Evolutionary conservation across 192 early-diverging fungal genomes (phyloP).

Genomic region (Glomus cerebriforme): DNA sequence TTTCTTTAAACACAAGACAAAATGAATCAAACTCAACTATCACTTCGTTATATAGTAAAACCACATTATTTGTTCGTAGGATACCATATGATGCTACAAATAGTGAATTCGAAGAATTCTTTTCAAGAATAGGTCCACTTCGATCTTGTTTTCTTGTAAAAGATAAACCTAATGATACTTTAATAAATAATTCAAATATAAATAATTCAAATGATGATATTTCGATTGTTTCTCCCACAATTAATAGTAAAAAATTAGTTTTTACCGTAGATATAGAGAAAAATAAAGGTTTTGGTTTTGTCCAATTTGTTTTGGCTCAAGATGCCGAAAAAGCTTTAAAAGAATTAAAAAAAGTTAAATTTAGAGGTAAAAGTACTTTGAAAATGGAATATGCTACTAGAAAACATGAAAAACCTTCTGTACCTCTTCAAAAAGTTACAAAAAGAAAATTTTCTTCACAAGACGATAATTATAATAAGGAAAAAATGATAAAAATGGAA

Average conservation of each 20-base stretch:
- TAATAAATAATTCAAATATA: conserved; percentile 25
- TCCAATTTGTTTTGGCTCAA: conserved; percentile 78
- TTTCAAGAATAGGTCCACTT: conserved; percentile 85
- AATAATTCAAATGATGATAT: conserved; percentile 25
- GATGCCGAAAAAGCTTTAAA: conserved; percentile 80
- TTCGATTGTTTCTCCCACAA: background rate
- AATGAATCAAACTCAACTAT: background rate
- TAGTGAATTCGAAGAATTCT: conserved; percentile 83
- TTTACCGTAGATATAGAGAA: conserved; percentile 33
- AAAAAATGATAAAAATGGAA: conserved; percentile 13
- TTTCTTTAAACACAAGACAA: background rate
- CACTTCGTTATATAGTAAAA: background rate
- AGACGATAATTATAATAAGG: conserved; percentile 18
- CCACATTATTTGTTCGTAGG: conserved; percentile 85
- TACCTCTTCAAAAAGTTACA: background rate
- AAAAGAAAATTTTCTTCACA: conserved; percentile 2
- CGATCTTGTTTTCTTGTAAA: conserved; percentile 89
- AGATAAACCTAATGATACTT: conserved; percentile 39
- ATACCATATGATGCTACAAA: conserved; percentile 84
- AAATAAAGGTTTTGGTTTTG: conserved; percentile 92
- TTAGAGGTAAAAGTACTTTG: conserved; percentile 68
- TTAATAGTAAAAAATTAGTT: conserved; percentile 19
- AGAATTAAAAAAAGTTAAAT: conserved; percentile 74
- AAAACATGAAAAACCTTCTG: conserved; percentile 41
- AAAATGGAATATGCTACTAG: conserved; percentile 77